phyloP scores from a whole-genome alignment of 2,329 filamentous ascomycete species.

The Neofusicoccum sp. region DNA sequence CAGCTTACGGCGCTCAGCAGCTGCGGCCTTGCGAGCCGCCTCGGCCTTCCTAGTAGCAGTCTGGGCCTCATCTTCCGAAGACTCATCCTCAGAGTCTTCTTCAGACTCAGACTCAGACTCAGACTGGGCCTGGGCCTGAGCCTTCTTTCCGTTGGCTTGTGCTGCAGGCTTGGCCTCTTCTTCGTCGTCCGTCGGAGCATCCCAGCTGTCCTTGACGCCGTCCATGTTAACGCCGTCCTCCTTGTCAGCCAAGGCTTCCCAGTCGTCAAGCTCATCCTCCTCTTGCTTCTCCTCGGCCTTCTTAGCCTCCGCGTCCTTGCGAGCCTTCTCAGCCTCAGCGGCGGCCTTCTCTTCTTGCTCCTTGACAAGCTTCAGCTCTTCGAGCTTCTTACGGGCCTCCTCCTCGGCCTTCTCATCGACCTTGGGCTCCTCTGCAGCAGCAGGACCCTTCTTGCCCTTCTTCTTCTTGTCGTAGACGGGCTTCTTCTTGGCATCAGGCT shows the following conservation, averaged over 20 bases:
- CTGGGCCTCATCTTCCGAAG: slow-evolving; percentile 70
- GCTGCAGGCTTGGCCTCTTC: slow-evolving; percentile 46
- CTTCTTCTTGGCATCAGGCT: slow-evolving; percentile 74
- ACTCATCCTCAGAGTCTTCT: slow-evolving; percentile 62
- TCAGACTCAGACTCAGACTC: slow-evolving; percentile 54
- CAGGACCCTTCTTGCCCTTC: slow-evolving; percentile 65
- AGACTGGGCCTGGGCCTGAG: slow-evolving; percentile 33
- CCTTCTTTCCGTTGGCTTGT: slow-evolving; percentile 30
- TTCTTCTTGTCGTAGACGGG: slow-evolving; percentile 71
- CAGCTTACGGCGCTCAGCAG: slow-evolving; percentile 83
- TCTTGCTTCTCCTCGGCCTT: slow-evolving; percentile 59
- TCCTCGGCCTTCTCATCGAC: slow-evolving; percentile 52
- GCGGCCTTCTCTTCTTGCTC: slow-evolving; percentile 74
- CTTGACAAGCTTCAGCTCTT: slow-evolving; percentile 54
- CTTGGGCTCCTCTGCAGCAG: slow-evolving; percentile 53
- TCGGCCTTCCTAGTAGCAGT: slow-evolving; percentile 74
- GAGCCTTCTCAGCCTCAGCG: slow-evolving; percentile 74
- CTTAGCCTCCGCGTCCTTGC: slow-evolving; percentile 68
- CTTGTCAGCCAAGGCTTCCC: slow-evolving; percentile 78
- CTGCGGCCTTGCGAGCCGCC: slow-evolving; percentile 81
- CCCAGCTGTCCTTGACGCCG: slow-evolving; percentile 92
- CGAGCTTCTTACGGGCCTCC: slow-evolving; percentile 58
- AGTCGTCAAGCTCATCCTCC: slow-evolving; percentile 74
- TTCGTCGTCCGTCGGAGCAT: slow-evolving; percentile 79
- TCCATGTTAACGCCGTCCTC: slow-evolving; percentile 82